phyloP scores from a whole-genome alignment of 2,329 filamentous ascomycete genomes.

The Xylariaceae sp. region DNA sequence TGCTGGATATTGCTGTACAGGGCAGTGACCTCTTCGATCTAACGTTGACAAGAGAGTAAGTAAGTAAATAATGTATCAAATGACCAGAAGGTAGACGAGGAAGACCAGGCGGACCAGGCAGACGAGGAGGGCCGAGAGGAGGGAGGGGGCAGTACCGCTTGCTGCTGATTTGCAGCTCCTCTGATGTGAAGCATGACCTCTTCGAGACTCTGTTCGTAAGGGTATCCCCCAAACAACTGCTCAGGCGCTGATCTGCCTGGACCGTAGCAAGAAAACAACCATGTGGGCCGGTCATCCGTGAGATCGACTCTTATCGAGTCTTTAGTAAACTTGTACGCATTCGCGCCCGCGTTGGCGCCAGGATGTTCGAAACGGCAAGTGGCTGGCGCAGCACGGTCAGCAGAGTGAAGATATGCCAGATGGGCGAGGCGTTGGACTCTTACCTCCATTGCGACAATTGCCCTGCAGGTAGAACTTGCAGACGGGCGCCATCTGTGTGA shows the following conservation, averaged over 20 bases:
- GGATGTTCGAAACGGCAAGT: slow-evolving; percentile 53
- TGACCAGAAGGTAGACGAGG: too few relatives aligned
- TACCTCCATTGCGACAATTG: slow-evolving; percentile 61
- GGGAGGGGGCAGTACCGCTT: slow-evolving; percentile 37
- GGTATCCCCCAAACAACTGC: slow-evolving; percentile 75
- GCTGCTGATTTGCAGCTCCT: slow-evolving; percentile 30
- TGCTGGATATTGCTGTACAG: slow-evolving; percentile 60
- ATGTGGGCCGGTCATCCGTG: slow-evolving; percentile 66
- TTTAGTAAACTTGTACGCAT: slow-evolving; percentile 48
- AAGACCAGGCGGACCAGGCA: too few relatives aligned
- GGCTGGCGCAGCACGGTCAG: slow-evolving; percentile 34
- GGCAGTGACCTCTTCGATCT: slow-evolving; percentile 56
- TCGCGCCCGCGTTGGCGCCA: slow-evolving; percentile 34
- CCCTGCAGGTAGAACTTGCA: slow-evolving; percentile 63
- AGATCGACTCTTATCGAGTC: slow-evolving; percentile 63
- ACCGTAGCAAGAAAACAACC: slow-evolving; percentile 82
- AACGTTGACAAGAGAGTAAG: background rate
- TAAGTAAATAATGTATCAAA: background rate
- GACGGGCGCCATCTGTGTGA: slow-evolving; percentile 36
- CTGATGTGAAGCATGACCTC: slow-evolving; percentile 77
- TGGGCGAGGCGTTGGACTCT: slow-evolving; percentile 16
- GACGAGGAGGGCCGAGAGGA: too few relatives aligned
- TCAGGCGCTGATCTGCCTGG: slow-evolving; percentile 71
- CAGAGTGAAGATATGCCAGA: background rate
- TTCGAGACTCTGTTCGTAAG: slow-evolving; percentile 81